Conservation (phyloP, 2,329 filamentous ascomycete genomes). For the Magnaporthiopsis incrustans region DNA sequence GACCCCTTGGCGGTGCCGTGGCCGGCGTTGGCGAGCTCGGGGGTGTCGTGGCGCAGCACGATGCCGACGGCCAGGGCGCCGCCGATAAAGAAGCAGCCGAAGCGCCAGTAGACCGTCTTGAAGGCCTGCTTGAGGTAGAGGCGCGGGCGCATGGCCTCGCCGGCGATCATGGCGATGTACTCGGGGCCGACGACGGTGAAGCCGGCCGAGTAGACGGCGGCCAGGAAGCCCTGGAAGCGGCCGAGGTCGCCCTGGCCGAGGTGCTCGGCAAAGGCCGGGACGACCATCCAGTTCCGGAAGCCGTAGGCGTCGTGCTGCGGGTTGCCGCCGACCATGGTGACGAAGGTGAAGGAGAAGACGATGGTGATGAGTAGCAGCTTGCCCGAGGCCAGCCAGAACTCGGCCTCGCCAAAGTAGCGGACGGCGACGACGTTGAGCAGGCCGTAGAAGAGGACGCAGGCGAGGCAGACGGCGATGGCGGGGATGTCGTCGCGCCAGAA, state of each 20-base stretch:
- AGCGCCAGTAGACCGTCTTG: slow-evolving; percentile 58
- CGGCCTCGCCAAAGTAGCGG: slow-evolving; percentile 32
- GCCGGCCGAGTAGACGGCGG: slow-evolving; percentile 51
- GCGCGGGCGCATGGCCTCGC: slow-evolving; percentile 50
- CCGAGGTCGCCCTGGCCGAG: slow-evolving; percentile 45
- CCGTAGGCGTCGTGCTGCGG: slow-evolving; percentile 28
- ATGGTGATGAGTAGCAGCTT: slow-evolving; percentile 27
- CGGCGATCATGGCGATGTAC: slow-evolving; percentile 44
- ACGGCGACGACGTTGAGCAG: slow-evolving; percentile 33
- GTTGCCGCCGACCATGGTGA: slow-evolving; percentile 36
- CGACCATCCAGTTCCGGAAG: slow-evolving; percentile 32
- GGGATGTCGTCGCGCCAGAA: slow-evolving; percentile 39
- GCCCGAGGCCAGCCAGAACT: slow-evolving; percentile 36
- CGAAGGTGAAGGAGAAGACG: slow-evolving; percentile 29
- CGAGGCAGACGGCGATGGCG: slow-evolving; percentile 39
- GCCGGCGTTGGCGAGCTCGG: slow-evolving; percentile 38
- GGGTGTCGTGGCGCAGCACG: slow-evolving; percentile 52
- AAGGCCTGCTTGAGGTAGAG: slow-evolving; percentile 53
- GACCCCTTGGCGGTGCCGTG: slow-evolving; percentile 47
- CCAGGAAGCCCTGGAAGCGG: slow-evolving; percentile 55
- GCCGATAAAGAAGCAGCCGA: slow-evolving; percentile 59
- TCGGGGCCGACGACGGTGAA: slow-evolving; percentile 57
- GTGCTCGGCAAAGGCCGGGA: slow-evolving; percentile 46
- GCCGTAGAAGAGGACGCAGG: slow-evolving; percentile 10
- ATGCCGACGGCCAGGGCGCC: slow-evolving; percentile 56